These are phyloP conservation scores for Spathaspora girioi DNA, from an alignment of 805 yeast species.

Conservation along the genomic window DNA sequence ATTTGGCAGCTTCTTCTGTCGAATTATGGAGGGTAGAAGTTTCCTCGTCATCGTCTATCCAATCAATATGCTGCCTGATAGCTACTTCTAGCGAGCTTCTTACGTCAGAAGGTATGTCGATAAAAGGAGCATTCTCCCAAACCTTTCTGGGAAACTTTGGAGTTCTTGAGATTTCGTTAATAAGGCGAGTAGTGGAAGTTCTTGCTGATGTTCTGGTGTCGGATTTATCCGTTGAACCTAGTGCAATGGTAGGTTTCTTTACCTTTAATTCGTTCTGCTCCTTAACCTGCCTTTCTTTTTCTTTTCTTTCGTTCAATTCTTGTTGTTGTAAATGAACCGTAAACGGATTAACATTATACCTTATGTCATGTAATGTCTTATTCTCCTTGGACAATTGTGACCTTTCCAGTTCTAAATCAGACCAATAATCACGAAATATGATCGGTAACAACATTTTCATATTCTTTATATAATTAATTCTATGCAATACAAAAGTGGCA, in stretches of 20 bases:
- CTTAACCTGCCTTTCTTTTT: conserved; percentile 45
- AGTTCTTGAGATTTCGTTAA: not conserved
- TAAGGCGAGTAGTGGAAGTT: not conserved
- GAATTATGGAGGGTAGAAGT: not conserved
- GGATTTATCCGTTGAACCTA: conserved; percentile 25
- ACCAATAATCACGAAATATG: conserved; percentile 78
- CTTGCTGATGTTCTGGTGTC: not conserved
- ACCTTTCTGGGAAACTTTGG: conserved; percentile 47
- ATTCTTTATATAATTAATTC: conserved; percentile 77
- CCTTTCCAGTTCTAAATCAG: conserved; percentile 60
- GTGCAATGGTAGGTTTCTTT: conserved; percentile 42
- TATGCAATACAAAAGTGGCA: conserved; percentile 82
- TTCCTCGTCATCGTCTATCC: conserved; percentile 36
- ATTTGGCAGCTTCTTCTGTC: not conserved
- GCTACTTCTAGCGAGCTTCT: conserved; percentile 61
- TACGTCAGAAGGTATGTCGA: conserved; percentile 63
- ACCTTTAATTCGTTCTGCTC: conserved; percentile 49
- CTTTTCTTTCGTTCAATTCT: conserved; percentile 38
- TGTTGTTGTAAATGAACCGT: conserved; percentile 55
- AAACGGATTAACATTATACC: conserved; percentile 78
- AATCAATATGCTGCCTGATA: conserved; percentile 53
- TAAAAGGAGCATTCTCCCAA: conserved; percentile 68
- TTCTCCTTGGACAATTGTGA: conserved; percentile 43
- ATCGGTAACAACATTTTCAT: conserved; percentile 85
- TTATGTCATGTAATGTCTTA: conserved; percentile 43